These are phyloP conservation scores for Aotearoamyces nothofagi DNA, from an alignment of 2,329 filamentous ascomycete genomes.

Conservation along the genomic window DNA sequence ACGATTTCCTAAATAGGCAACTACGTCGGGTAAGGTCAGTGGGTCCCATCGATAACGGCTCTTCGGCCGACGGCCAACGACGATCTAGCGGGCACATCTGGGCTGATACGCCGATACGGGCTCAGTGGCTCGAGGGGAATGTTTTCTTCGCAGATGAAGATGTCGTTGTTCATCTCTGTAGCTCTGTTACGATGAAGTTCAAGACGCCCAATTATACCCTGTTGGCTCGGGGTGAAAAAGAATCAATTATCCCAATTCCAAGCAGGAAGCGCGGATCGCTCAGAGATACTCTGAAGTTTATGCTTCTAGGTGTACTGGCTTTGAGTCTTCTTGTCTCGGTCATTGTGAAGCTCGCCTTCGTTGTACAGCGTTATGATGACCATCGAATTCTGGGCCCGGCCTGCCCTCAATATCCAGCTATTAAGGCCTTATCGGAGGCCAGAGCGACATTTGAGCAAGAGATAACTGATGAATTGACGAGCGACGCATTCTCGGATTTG, in stretches of 20 bases:
- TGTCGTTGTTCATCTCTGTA: too few species aligned
- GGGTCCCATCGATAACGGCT: too few species aligned
- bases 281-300: conserved; percentile 5
- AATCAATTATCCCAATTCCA: background rate
- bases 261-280: conserved; percentile 2
- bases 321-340: too few species aligned
- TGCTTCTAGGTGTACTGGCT: conserved; percentile 4
- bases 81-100: too few species aligned
- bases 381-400: conserved; percentile 4
- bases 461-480: conserved; percentile 6
- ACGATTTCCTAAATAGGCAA: too few species aligned
- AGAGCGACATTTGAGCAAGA: conserved; percentile 6
- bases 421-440: conserved; percentile 3
- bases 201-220: conserved; percentile 8
- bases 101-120: too few species aligned
- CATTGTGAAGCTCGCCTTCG: conserved; percentile 3
- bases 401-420: conserved; percentile 11
- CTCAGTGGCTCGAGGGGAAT: too few species aligned
- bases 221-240: conserved; percentile 6
- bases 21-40: too few species aligned
- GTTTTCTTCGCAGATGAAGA: too few species aligned
- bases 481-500: conserved; percentile 8
- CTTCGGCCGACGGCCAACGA: too few species aligned
- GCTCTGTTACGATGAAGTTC: too few species aligned
- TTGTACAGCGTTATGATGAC: conserved; percentile 3